These are phyloP conservation scores for Calocybe cyanea DNA, from an alignment of 768 basidiomycete genomes.

Conservation along the genomic window DNA sequence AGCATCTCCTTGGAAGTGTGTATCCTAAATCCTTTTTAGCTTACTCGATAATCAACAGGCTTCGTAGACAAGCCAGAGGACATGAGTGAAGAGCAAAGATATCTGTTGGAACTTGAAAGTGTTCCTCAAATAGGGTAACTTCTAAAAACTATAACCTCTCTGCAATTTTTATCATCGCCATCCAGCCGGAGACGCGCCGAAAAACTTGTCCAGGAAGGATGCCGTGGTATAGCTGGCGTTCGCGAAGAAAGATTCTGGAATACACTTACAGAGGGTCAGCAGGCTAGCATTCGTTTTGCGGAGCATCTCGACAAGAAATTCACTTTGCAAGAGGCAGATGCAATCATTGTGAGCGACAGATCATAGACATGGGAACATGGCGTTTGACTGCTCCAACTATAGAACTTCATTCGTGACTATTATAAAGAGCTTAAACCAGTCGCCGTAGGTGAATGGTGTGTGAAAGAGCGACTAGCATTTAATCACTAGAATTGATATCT, in stretches of 20 bases:
- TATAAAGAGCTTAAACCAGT: slow-evolving; percentile 49
- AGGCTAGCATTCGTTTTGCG: slow-evolving; percentile 36
- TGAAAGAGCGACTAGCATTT: background rate
- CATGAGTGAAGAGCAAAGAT: background rate
- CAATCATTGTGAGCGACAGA: slow-evolving; percentile 39
- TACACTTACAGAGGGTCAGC: slow-evolving; percentile 36
- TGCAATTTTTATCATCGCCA: background rate
- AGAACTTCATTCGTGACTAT: slow-evolving; percentile 49
- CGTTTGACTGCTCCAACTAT: background rate
- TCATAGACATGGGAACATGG: no score
- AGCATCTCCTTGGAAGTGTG: slow-evolving; percentile 24
- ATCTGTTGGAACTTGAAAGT: slow-evolving; percentile 5
- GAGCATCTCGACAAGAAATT: slow-evolving; percentile 33
- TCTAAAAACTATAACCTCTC: background rate
- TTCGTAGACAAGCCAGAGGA: no score
- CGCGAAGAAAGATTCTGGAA: slow-evolving; percentile 30
- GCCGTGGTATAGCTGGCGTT: slow-evolving; percentile 39
- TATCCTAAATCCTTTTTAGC: background rate
- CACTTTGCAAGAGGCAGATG: slow-evolving; percentile 37
- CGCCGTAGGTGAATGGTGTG: slow-evolving; percentile 59
- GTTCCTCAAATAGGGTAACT: slow-evolving; percentile 5
- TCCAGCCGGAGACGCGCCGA: slow-evolving; percentile 33
- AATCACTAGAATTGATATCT: background rate
- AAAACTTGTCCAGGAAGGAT: slow-evolving; percentile 49
- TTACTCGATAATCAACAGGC: no score